Evolutionary conservation across 192 early-diverging fungal genomes (phyloP), one percentile per base, ranked within the genome.

Genomic region (Cladochytrium replicatum): DNA sequence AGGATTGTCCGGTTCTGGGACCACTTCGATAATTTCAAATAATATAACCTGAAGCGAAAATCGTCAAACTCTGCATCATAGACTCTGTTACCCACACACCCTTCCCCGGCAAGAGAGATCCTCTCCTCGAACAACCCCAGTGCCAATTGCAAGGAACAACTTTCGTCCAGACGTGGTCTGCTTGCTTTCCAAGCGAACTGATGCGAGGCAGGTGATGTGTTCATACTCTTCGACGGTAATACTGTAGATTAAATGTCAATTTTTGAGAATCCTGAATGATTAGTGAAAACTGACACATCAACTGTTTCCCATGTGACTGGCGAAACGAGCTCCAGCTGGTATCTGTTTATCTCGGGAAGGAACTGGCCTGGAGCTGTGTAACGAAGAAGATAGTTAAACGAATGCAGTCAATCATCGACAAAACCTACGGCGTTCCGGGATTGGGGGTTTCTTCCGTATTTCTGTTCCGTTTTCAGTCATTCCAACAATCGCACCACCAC

Each of bases 231-330:
- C 80, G 53, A 99, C 68, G 26, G 58, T 52, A 54, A 72, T 52
- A 22, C 72, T 82, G 52, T 23, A 6, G 13, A 50, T 9, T 38
- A 31, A 74, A n/a, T n/a, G n/a, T n/a, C n/a, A n/a, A n/a, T n/a
- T n/a, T n/a, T n/a, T n/a, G n/a, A n/a, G n/a, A n/a, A n/a, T n/a
- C n/a, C n/a, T 41, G 43, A 57, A 23, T 25, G 19, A 13, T 44
- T 52, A 25, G 17, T 60, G 34, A 4, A 5, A 2, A 58, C 47
- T 53, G 72, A 79, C 57, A 66, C 59, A 54, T 97, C 93, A 0
- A 93, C 87, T 8, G 85, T 90, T 52, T 97, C 91, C 89, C 89
- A 97, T 13, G 90, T 92, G 0, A 90, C 78, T 1, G 93, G 91
- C 13, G 93, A 95, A 9, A 99, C 72, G 38, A 99, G 67, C 41